Conservation (phyloP, 495 filamentous ascomycete genomes). For the Daldinia loculata region DNA sequence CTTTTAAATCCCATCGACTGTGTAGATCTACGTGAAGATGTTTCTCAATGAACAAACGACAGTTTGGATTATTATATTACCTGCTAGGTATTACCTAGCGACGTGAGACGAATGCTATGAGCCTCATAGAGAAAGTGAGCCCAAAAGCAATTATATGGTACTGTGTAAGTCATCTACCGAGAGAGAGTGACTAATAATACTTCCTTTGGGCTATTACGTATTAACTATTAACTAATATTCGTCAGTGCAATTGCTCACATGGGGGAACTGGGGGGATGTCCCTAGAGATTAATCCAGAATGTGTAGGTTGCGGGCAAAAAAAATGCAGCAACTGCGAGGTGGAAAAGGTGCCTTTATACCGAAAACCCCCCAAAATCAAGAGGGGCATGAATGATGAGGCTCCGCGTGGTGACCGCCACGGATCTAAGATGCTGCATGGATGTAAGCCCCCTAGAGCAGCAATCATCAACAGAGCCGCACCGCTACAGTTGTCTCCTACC, state of each 20-base stretch:
- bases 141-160: neutral
- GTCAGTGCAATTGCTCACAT: slow-evolving; percentile 12
- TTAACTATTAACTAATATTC: neutral
- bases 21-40: neutral
- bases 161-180: slow-evolving; percentile 20
- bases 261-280: slow-evolving; percentile 21
- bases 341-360: slow-evolving; percentile 10
- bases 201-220: neutral
- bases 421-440: neutral
- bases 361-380: no score
- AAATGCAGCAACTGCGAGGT: slow-evolving; percentile 1
- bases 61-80: neutral
- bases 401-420: neutral
- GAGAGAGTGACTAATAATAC: neutral
- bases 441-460: neutral
- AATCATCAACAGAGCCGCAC: slow-evolving; percentile 14
- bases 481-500: neutral
- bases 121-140: neutral
- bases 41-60: neutral
- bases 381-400: neutral
- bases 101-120: slow-evolving; percentile 1
- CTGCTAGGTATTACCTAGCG: neutral
- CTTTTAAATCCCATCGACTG: slow-evolving; percentile 3
- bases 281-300: neutral
- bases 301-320: neutral